Evolutionary conservation across 257 asterid species (phyloP), one percentile per base, ranked within the genome.

Genomic region (Petunia axillaris): DNA sequence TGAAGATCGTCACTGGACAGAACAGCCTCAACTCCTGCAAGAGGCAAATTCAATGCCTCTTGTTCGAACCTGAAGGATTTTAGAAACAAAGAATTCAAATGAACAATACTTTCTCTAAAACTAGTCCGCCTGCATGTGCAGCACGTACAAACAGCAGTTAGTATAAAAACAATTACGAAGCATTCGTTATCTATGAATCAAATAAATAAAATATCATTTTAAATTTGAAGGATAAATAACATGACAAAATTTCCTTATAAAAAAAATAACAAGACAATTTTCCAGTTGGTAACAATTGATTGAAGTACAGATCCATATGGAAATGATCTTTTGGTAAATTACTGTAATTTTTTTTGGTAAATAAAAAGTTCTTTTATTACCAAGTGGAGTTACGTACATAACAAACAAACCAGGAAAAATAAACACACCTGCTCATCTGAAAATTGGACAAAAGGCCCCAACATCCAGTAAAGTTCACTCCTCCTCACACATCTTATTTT

Each of bases 11-110:
- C 97, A 59, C 97, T 92, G 52, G 81, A 89, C 75, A 95, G 83
- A 75, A 93, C 91, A 48, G 92, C 96, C 85, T 93, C 94, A 4
- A 95, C 55, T 50, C 97, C 98, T 11, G 91, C 88, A 84, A 95
- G 83, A 68, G 98, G 99, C 64, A 93, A 87, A 74, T 82, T 88
- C 85, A 95, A 50, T 9, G 89, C 94, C 81, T 95, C 97, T 25
- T 92, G 96, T 36, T 88, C 91, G 80, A 64, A 88, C 90, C 98
- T 93, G 85, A 70, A 70, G 3, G 58, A 70, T 70, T 70, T 9
- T 16, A 80, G 4, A 43, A 80, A 75, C 60, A 63, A 70, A 9
- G 10, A 10, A 82, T 4, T 44, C 9, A 38, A 58, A 41, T 39
- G 53, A 76, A 76, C 15, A 43, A 46, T 25, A 25, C 10, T 11